Percentiles rank a stretch among this genome's conserved stretches.
phyloP scores from a whole-genome alignment of 2,329 filamentous ascomycete species.

The Fusarium longipes region DNA sequence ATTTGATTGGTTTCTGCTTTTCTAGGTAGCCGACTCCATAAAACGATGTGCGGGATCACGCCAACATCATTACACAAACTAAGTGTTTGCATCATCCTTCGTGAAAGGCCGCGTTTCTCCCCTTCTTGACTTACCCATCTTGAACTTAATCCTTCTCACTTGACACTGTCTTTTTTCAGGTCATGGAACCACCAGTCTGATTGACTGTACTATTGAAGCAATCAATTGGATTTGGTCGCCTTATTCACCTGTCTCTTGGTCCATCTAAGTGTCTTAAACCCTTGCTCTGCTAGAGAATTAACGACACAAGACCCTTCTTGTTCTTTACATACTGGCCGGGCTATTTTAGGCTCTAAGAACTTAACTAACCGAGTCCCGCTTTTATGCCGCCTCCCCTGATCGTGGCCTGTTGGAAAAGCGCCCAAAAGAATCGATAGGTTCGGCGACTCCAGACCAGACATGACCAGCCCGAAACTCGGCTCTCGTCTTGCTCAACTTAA shows the following conservation, averaged over 20 bases:
- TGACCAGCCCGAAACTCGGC: constrained; percentile 14
- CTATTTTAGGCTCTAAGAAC: constrained; percentile 27
- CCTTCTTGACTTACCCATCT: neutral
- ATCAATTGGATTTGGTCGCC: neutral
- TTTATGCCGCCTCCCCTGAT: constrained; percentile 39
- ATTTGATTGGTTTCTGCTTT: neutral
- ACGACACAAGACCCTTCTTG: constrained; percentile 5
- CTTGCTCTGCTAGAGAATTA: neutral
- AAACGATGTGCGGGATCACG: constrained; percentile 4
- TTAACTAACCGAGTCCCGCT: constrained; percentile 22
- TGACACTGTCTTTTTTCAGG: neutral
- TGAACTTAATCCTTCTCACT: constrained; percentile 6
- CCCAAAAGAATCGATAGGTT: constrained; percentile 29
- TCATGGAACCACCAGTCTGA: neutral
- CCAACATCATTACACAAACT: constrained; percentile 10
- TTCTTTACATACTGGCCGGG: constrained; percentile 7
- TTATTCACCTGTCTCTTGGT: neutral
- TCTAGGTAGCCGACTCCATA: neutral
- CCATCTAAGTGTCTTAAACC: neutral
- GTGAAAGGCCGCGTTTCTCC: constrained; percentile 30
- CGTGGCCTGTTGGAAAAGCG: constrained; percentile 12
- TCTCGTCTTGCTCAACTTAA: constrained; percentile 19
- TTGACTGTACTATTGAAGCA: neutral
- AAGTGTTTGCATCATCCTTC: constrained; percentile 24
- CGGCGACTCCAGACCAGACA: constrained; percentile 31